Evolutionary conservation across 768 basidiomycete species (phyloP).

Genomic region (Pholiota molesta): DNA sequence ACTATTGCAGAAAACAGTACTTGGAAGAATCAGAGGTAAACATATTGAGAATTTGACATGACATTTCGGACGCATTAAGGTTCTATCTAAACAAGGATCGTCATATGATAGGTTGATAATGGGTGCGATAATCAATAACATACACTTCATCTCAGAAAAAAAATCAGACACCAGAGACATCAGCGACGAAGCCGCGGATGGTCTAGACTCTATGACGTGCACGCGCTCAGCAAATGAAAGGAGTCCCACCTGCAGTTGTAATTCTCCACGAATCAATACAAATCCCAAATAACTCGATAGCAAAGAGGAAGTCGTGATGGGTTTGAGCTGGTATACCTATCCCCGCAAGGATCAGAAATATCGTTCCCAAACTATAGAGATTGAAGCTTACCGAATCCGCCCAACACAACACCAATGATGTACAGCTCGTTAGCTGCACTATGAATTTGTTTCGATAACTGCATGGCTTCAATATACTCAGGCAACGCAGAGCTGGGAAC

Average conservation of each 20-base stretch:
- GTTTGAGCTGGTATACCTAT: constrained; percentile 17
- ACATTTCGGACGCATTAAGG: constrained; percentile 29
- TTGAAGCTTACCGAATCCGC: no score
- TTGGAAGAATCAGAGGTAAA: constrained; percentile 26
- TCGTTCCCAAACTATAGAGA: no score
- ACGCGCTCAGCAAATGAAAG: background rate
- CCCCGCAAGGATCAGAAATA: background rate
- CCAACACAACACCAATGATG: no score
- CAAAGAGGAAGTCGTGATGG: no score
- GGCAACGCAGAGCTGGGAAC: constrained; percentile 33
- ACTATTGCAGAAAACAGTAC: no score
- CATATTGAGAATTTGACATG: constrained; percentile 28
- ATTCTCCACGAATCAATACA: constrained; percentile 37
- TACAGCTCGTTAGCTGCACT: no score
- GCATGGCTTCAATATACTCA: constrained; percentile 9
- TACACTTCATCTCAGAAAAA: no score
- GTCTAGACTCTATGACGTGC: no score
- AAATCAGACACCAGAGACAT: no score
- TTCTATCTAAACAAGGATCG: constrained; percentile 22
- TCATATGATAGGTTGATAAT: background rate
- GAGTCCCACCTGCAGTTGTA: constrained; percentile 30
- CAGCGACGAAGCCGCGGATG: no score
- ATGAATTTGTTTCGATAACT: no score
- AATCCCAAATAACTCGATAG: no score
- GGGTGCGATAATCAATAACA: background rate